Conservation (phyloP, 345 rosid genomes). For the Hibiscus trionum region DNA sequence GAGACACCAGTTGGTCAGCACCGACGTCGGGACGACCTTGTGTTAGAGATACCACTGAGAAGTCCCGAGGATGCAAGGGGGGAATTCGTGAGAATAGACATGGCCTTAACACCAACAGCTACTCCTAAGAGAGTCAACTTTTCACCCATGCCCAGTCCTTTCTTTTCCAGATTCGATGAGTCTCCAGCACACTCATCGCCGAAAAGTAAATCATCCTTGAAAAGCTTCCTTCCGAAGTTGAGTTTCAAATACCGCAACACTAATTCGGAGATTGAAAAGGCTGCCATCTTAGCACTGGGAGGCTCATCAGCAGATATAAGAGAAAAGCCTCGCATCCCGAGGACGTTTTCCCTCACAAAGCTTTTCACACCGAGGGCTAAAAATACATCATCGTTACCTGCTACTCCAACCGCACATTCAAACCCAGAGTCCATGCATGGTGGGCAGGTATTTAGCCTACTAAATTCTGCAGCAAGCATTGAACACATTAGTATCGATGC, state of each 20-base stretch:
- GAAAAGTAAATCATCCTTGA: constrained; percentile 43
- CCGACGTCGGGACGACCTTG: constrained; percentile 27
- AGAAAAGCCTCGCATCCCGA: constrained; percentile 37
- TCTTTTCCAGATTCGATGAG: constrained; percentile 23
- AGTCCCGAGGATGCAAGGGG: constrained; percentile 32
- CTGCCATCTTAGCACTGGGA: constrained; percentile 55
- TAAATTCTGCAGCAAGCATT: constrained; percentile 37
- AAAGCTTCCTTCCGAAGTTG: constrained; percentile 59
- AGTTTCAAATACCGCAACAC: constrained; percentile 56
- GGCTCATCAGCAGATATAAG: constrained; percentile 29
- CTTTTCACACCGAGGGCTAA: constrained; percentile 46
- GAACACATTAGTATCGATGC: not conserved
- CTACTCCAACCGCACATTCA: constrained; percentile 62
- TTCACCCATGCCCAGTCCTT: constrained; percentile 74
- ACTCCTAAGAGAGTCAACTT: constrained; percentile 69
- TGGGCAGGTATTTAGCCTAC: constrained; percentile 30
- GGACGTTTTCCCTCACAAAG: constrained; percentile 54
- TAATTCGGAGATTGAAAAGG: constrained; percentile 64
- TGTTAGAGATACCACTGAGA: constrained; percentile 38
- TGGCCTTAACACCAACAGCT: constrained; percentile 45
- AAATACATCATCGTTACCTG: constrained; percentile 62
- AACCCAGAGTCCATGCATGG: constrained; percentile 92
- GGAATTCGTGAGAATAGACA: constrained; percentile 33
- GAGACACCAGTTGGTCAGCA: constrained; percentile 28
- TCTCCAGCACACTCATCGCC: constrained; percentile 34